These are phyloP conservation scores for Megacollybia platyphylla DNA, from an alignment of 1,284 basidiomycete genomes.

Conservation along the genomic window DNA sequence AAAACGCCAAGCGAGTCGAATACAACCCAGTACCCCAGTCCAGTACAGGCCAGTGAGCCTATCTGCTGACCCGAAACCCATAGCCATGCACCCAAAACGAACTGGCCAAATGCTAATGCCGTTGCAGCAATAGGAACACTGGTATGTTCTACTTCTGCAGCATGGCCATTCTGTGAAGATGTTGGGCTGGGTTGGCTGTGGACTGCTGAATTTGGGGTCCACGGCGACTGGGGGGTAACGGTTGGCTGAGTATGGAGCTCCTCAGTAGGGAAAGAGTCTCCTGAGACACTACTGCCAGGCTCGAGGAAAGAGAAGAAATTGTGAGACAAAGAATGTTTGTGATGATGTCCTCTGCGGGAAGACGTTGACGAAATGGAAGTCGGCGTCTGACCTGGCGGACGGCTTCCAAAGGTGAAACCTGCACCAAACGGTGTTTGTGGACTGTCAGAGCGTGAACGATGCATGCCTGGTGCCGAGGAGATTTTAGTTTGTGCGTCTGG, in stretches of 20 bases:
- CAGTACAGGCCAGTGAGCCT: conserved; percentile 81
- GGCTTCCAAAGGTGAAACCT: conserved; percentile 55
- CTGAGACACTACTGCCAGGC: conserved; percentile 24
- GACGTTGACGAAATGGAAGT: conserved; percentile 20
- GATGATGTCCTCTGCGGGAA: conserved; percentile 71
- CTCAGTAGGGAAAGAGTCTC: conserved; percentile 6
- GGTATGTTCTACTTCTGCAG: background rate
- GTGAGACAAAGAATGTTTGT: conserved; percentile 88
- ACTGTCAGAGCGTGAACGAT: conserved; percentile 13
- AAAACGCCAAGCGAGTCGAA: conserved; percentile 84
- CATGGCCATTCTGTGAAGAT: conserved; percentile 2
- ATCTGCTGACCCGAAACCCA: conserved; percentile 91
- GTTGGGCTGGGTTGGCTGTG: conserved; percentile 9
- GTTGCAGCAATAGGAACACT: background rate
- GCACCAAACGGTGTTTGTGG: conserved; percentile 34
- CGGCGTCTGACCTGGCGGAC: conserved; percentile 18
- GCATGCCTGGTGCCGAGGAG: conserved; percentile 27
- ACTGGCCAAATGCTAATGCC: conserved; percentile 25
- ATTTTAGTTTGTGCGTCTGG: conserved; percentile 30
- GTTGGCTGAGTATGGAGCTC: conserved; percentile 35
- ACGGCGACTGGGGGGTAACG: conserved; percentile 38
- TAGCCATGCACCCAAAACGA: conserved; percentile 53
- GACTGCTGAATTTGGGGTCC: conserved; percentile 27
- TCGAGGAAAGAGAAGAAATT: conserved; percentile 87
- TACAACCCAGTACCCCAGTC: conserved; percentile 90